Percentiles rank a stretch among this genome's conserved stretches.
These are phyloP conservation scores for Eucalyptus tenuipes DNA, from an alignment of 345 rosid genomes.

Conservation along the genomic window DNA sequence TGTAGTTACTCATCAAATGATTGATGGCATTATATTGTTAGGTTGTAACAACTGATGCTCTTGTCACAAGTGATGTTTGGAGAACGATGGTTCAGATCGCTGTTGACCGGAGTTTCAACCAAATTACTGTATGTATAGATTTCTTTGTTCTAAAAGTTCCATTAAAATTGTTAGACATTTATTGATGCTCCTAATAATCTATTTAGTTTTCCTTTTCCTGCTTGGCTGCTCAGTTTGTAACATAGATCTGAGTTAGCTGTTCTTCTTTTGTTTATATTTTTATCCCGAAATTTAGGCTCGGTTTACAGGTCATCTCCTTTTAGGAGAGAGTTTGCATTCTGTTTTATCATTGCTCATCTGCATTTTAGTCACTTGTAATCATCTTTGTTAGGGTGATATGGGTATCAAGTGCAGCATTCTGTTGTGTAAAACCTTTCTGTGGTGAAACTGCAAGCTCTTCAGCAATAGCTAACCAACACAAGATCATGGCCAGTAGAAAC, in stretches of 20 bases:
- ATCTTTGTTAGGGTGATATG: neutral
- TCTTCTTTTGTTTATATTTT: neutral
- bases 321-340: neutral
- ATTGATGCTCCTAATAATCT: neutral
- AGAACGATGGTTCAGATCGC: constrained; percentile 80
- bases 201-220: neutral
- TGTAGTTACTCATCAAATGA: neutral
- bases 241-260: neutral
- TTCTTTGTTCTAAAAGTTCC: neutral
- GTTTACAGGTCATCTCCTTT: neutral
- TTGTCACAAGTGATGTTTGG: constrained; percentile 79
- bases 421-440: neutral
- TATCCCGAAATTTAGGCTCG: neutral
- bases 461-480: neutral
- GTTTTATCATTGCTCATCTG: neutral
- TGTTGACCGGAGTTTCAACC: constrained; percentile 93
- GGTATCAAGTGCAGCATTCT: neutral
- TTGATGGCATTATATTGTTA: constrained; percentile 10
- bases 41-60: constrained; percentile 90
- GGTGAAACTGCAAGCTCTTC: neutral
- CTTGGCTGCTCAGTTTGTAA: neutral
- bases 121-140: constrained; percentile 60
- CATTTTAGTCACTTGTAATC: neutral
- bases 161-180: neutral
- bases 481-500: neutral